Conservation (phyloP, 192 early-diverging fungal species). For the Spinellus fusiger region DNA sequence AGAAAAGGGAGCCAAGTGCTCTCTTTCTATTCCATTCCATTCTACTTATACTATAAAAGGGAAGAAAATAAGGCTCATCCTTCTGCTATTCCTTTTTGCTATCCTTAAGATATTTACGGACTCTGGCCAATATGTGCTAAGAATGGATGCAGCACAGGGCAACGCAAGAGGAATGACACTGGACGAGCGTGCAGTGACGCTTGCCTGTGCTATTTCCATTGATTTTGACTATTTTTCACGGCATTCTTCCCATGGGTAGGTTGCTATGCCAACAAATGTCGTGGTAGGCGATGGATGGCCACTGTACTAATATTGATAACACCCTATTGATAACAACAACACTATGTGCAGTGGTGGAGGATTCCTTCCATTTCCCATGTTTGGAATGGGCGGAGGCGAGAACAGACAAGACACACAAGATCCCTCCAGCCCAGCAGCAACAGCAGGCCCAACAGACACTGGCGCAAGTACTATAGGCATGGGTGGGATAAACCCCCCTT, state of each 20-base stretch:
- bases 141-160: conserved; percentile 57
- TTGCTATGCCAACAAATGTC: background rate
- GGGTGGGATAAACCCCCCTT: conserved; percentile 4
- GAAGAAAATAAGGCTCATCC: too few species aligned
- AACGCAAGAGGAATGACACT: conserved; percentile 50
- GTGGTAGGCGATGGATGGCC: background rate
- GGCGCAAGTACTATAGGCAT: conserved; percentile 12
- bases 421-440: too few species aligned
- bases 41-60: too few species aligned
- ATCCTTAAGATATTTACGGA: conserved; percentile 88
- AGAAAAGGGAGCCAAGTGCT: background rate
- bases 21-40: background rate
- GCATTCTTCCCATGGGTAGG: conserved; percentile 49
- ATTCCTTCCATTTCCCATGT: conserved; percentile 37
- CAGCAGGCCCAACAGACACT: conserved; percentile 22
- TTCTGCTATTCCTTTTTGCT: too few species aligned
- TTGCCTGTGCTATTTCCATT: conserved; percentile 78
- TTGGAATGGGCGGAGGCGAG: conserved; percentile 35
- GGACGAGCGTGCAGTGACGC: conserved; percentile 74
- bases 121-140: conserved; percentile 75
- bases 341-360: conserved; percentile 27
- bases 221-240: conserved; percentile 87
- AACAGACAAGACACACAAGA: conserved; percentile 18
- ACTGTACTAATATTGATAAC: background rate
- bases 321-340: background rate